Conservation (phyloP, 306 rosid genomes). For the Purshia tridentata region DNA sequence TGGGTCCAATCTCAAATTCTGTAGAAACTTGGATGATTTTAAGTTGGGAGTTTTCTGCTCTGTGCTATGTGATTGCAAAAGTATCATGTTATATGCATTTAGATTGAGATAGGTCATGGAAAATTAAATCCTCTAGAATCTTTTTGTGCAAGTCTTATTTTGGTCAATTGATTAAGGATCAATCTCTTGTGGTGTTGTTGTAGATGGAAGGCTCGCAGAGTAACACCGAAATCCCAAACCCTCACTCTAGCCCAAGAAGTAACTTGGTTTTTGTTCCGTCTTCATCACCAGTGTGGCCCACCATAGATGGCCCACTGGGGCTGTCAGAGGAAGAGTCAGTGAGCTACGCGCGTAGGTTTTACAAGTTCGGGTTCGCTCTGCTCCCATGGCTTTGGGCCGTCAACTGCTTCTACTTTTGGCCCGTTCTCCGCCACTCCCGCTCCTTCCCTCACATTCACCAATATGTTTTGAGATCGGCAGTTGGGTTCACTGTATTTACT, state of each 20-base stretch:
- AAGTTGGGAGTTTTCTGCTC: too few relatives aligned
- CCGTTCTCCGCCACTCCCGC: constrained; percentile 71
- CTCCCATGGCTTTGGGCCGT: constrained; percentile 95
- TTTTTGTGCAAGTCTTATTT: too few relatives aligned
- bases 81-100: too few relatives aligned
- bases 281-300: constrained; percentile 66
- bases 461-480: constrained; percentile 70
- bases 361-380: constrained; percentile 71
- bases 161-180: too few relatives aligned
- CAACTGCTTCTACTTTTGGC: constrained; percentile 98
- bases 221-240: constrained; percentile 12
- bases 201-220: constrained; percentile 7
- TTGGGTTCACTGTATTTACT: constrained; percentile 62
- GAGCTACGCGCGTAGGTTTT: constrained; percentile 70
- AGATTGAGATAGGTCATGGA: too few relatives aligned
- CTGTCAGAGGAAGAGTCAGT: constrained; percentile 79
- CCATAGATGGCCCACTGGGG: constrained; percentile 77
- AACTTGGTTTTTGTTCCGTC: constrained; percentile 30
- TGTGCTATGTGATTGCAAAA: too few relatives aligned
- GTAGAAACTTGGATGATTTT: too few relatives aligned
- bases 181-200: not conserved
- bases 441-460: constrained; percentile 80
- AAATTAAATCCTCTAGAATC: too few relatives aligned
- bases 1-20: too few relatives aligned
- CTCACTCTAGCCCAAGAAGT: constrained; percentile 32